Conservation (phyloP, 176 grass and related monocot species). For the Lolium rigidum region DNA sequence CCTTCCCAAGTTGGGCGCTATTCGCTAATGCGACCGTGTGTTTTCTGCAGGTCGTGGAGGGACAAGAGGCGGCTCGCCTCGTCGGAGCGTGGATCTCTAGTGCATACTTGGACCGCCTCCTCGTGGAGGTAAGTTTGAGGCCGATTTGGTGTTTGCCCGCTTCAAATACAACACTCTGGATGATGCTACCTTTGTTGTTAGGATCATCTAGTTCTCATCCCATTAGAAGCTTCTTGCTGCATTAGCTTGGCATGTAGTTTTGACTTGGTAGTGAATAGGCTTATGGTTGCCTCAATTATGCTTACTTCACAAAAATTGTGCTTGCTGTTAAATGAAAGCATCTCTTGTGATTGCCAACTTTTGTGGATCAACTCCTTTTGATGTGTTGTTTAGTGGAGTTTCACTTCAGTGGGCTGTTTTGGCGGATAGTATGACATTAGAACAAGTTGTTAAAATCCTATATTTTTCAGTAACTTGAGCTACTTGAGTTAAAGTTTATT, state of each 20-base stretch:
- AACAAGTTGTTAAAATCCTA: slow-evolving; percentile 14
- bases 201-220: background rate
- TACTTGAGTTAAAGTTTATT: background rate
- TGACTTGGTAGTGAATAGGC: background rate
- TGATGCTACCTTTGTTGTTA: slow-evolving; percentile 12
- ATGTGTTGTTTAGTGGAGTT: slow-evolving; percentile 5
- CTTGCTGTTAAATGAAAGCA: slow-evolving; percentile 3
- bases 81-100: slow-evolving; percentile 83
- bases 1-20: background rate
- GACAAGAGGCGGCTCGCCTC: slow-evolving; percentile 64
- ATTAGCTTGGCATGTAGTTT: background rate
- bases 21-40: slow-evolving; percentile 32
- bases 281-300: background rate
- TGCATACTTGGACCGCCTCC: slow-evolving; percentile 76
- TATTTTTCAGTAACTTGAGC: slow-evolving; percentile 6
- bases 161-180: background rate
- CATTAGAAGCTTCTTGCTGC: background rate
- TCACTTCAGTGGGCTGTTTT: background rate
- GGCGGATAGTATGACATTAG: no score
- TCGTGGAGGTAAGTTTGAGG: slow-evolving; percentile 63
- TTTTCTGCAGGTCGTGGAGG: slow-evolving; percentile 82
- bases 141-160: slow-evolving; percentile 9
- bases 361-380: background rate
- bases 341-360: background rate
- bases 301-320: background rate